These are phyloP conservation scores for Torulaspora pretoriensis DNA, from an alignment of 1,139 yeast genomes.

Conservation along the genomic window DNA sequence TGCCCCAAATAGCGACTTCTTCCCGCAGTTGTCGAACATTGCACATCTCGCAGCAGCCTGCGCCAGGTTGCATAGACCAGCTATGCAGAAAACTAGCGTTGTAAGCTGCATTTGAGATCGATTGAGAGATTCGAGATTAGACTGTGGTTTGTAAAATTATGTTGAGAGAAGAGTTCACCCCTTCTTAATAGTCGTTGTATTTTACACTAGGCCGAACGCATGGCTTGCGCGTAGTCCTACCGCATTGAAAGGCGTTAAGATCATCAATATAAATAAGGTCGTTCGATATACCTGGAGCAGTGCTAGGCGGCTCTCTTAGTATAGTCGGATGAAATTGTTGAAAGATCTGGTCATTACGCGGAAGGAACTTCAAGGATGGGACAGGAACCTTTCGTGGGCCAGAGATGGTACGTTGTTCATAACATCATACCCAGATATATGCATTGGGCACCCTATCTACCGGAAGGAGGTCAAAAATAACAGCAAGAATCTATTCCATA, in stretches of 20 bases:
- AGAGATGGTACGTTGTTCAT: conserved; percentile 31
- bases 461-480: conserved; percentile 18
- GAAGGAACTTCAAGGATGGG: conserved; percentile 31
- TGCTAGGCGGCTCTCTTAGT: neutral
- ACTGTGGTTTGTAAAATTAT: neutral
- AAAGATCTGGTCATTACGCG: conserved; percentile 29
- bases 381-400: conserved; percentile 29
- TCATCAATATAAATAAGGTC: neutral
- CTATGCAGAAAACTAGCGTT: conserved; percentile 7
- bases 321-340: conserved; percentile 25
- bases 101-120: neutral
- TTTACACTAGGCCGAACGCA: neutral
- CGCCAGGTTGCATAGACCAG: conserved; percentile 10
- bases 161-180: neutral
- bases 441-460: conserved; percentile 30
- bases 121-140: neutral
- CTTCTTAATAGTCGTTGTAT: neutral
- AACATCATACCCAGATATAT: conserved; percentile 29
- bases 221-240: neutral
- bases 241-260: neutral
- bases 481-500: conserved; percentile 28
- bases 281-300: neutral
- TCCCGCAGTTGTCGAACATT: conserved; percentile 58
- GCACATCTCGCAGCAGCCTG: conserved; percentile 27
- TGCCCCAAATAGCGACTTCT: conserved; percentile 71